phyloP scores from a whole-genome alignment of 2,329 filamentous ascomycete genomes.

The Sarocladium brachiariae region DNA sequence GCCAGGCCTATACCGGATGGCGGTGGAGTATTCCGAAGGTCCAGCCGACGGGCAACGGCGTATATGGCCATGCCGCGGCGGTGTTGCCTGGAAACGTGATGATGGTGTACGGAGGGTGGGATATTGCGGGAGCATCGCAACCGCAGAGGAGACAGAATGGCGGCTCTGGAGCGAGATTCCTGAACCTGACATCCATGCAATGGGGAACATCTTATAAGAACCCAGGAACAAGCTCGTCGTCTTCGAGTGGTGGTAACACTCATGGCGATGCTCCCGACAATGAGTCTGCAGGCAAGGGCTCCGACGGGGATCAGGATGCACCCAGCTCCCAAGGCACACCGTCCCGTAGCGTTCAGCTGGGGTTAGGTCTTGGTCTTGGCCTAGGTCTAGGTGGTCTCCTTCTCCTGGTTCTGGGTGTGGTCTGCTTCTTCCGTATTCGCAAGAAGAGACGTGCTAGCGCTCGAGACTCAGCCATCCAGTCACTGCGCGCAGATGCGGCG shows the following conservation, averaged over 20 bases:
- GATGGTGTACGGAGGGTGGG: constrained; percentile 59
- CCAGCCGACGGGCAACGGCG: constrained; percentile 35
- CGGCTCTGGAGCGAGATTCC: constrained; percentile 34
- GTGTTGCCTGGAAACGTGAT: constrained; percentile 61
- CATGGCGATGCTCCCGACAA: constrained; percentile 7
- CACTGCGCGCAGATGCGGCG: constrained; percentile 41
- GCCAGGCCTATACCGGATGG: constrained; percentile 69
- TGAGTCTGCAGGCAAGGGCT: not conserved
- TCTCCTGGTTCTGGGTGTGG: constrained; percentile 32
- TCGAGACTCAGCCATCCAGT: constrained; percentile 39
- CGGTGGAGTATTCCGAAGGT: constrained; percentile 57
- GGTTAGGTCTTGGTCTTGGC: constrained; percentile 59
- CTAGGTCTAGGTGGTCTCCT: constrained; percentile 49
- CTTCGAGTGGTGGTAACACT: not conserved
- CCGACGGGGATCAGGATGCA: constrained; percentile 12
- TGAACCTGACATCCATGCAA: constrained; percentile 50
- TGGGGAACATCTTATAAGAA: constrained; percentile 47
- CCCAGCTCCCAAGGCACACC: constrained; percentile 17
- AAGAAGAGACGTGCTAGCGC: constrained; percentile 25
- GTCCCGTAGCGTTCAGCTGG: constrained; percentile 30
- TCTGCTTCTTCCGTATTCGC: constrained; percentile 31
- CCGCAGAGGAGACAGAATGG: constrained; percentile 28
- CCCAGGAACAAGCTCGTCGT: constrained; percentile 24
- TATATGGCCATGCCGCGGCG: constrained; percentile 58
- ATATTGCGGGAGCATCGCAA: constrained; percentile 29